phyloP scores from a whole-genome alignment of 2,329 filamentous ascomycete genomes.

The Xylaria multiplex region DNA sequence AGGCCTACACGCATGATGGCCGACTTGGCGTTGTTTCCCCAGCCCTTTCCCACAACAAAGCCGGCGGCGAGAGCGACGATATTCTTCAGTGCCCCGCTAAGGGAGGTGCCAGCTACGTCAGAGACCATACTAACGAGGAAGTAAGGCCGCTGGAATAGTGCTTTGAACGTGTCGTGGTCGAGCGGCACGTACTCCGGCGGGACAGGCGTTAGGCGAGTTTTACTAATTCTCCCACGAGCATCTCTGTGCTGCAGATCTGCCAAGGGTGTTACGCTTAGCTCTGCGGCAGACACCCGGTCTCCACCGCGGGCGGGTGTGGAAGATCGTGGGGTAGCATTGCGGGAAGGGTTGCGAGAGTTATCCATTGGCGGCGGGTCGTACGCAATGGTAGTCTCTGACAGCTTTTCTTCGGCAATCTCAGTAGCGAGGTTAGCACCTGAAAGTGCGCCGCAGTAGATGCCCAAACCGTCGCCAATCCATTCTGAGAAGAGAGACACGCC shows the following conservation, averaged over 20 bases:
- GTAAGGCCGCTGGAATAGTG: conserved; percentile 93
- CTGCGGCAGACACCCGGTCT: conserved; percentile 59
- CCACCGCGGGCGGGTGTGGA: conserved; percentile 60
- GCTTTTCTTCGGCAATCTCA: conserved; percentile 95
- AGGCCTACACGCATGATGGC: conserved; percentile 97
- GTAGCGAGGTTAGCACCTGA: conserved; percentile 96
- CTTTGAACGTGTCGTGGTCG: conserved; percentile 83
- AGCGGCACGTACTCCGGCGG: conserved; percentile 86
- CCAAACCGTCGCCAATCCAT: conserved; percentile 88
- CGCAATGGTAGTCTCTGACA: conserved; percentile 95
- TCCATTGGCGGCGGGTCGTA: conserved; percentile 94
- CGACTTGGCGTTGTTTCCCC: conserved; percentile 99
- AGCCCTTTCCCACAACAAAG: conserved; percentile 93
- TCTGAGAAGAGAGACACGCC: conserved; percentile 93
- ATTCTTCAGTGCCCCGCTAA: conserved; percentile 96
- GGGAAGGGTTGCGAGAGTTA: conserved; percentile 75
- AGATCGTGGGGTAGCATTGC: conserved; percentile 58
- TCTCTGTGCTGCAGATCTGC: conserved; percentile 73
- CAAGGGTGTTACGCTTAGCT: conserved; percentile 63
- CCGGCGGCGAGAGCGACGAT: conserved; percentile 93
- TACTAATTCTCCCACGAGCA: conserved; percentile 71
- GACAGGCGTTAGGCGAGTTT: conserved; percentile 77
- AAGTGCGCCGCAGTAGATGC: conserved; percentile 95
- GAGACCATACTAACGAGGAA: conserved; percentile 95
- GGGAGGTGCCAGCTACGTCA: conserved; percentile 96